Conservation (phyloP, 2,329 filamentous ascomycete species). For the Colletotrichum sojae region DNA sequence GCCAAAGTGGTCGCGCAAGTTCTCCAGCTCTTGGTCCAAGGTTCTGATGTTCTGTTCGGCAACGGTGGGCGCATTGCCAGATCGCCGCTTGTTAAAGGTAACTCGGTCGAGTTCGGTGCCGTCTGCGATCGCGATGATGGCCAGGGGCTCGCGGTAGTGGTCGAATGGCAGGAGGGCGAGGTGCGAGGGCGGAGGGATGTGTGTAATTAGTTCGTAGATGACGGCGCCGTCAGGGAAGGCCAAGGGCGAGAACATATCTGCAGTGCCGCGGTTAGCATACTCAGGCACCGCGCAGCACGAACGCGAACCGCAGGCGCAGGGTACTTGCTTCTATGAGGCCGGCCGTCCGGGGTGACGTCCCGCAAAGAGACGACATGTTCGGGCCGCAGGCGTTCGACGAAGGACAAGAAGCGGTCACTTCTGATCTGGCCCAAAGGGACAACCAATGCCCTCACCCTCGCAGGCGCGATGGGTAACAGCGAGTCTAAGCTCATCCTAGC, state of each 20-base stretch:
- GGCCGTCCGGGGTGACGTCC: slow-evolving; percentile 87
- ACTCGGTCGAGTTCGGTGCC: slow-evolving; percentile 75
- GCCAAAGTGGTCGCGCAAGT: slow-evolving; percentile 79
- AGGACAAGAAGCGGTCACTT: slow-evolving; percentile 82
- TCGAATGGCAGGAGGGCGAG: slow-evolving; percentile 90
- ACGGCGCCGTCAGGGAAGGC: slow-evolving; percentile 89
- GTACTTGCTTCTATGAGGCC: slow-evolving; percentile 85
- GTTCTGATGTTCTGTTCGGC: slow-evolving; percentile 71
- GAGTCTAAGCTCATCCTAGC: slow-evolving; percentile 88
- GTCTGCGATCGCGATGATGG: slow-evolving; percentile 88
- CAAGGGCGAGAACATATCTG: slow-evolving; percentile 94
- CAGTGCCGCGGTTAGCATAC: slow-evolving; percentile 25
- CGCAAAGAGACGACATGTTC: slow-evolving; percentile 88
- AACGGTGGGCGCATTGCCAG: slow-evolving; percentile 64
- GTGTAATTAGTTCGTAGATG: slow-evolving; percentile 88
- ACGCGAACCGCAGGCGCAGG: slow-evolving; percentile 1
- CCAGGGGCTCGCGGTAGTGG: slow-evolving; percentile 86
- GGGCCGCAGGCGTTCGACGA: slow-evolving; percentile 82
- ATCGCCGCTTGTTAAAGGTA: slow-evolving; percentile 68
- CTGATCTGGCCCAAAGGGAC: slow-evolving; percentile 91
- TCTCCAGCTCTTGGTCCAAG: slow-evolving; percentile 77
- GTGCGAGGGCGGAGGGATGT: slow-evolving; percentile 84
- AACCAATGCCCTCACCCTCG: slow-evolving; percentile 89
- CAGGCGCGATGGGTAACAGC: slow-evolving; percentile 91
- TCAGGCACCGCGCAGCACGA: neutral